Evolutionary conservation across 2,329 filamentous ascomycete species (phyloP).

Genomic region (Metarhizium humberi): DNA sequence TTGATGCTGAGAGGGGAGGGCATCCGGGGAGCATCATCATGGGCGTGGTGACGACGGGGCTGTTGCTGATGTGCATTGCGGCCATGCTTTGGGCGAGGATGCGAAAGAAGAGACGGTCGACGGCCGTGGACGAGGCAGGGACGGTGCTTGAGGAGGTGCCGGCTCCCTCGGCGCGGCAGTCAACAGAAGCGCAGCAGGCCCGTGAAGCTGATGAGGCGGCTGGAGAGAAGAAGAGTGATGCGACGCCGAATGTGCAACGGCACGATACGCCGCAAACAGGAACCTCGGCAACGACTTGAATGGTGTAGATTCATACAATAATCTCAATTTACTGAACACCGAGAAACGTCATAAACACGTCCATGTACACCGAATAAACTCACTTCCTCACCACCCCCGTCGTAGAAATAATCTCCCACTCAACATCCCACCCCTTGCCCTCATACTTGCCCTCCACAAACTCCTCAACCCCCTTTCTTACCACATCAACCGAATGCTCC

Average conservation of each 20-base stretch:
- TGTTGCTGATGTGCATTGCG: slow-evolving; percentile 7
- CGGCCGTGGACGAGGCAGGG: neutral
- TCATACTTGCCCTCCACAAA: too few species aligned
- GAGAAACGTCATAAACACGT: too few species aligned
- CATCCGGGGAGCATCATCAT: slow-evolving; percentile 8
- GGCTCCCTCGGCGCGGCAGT: neutral
- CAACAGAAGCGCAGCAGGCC: neutral
- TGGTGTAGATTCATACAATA: neutral
- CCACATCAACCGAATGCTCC: too few species aligned
- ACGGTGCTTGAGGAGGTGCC: neutral
- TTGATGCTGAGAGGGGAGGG: slow-evolving; percentile 11
- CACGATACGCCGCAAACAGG: neutral
- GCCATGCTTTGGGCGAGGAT: slow-evolving; percentile 7
- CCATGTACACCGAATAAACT: too few species aligned
- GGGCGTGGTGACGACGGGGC: slow-evolving; percentile 8
- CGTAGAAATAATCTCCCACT: too few species aligned
- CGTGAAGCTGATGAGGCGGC: neutral
- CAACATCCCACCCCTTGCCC: too few species aligned
- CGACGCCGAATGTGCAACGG: neutral
- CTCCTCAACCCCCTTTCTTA: too few species aligned
- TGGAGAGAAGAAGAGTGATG: neutral
- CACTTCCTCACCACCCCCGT: slow-evolving; percentile 11
- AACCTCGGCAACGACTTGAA: neutral
- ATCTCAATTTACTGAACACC: too few species aligned
- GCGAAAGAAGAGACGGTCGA: slow-evolving; percentile 1